Conservation (phyloP, 345 rosid genomes). For the Linum lewisii region DNA sequence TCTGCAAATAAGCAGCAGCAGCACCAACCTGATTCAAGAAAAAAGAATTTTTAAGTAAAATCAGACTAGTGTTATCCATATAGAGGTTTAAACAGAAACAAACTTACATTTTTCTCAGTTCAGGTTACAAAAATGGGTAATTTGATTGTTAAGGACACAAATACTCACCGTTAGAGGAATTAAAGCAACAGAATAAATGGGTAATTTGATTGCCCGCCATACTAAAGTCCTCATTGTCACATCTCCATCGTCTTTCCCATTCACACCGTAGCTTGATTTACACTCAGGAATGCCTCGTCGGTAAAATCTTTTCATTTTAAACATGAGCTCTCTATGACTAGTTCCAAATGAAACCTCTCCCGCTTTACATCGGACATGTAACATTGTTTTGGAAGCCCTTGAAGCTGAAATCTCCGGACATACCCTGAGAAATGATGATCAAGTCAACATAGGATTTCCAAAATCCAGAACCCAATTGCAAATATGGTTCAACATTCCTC, state of each 20-base stretch:
- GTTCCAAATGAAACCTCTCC: conserved; percentile 3
- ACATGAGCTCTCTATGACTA: conserved; percentile 3
- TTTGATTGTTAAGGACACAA: neutral
- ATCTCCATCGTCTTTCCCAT: conserved; percentile 30
- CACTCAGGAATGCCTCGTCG: conserved; percentile 14
- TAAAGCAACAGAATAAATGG: conserved; percentile 76
- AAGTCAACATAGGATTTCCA: neutral
- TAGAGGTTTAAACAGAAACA: neutral
- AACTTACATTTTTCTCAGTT: too few relatives aligned
- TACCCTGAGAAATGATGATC: conserved; percentile 17
- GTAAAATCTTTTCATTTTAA: conserved; percentile 2
- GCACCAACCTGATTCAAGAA: conserved; percentile 54
- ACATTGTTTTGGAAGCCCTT: conserved; percentile 10
- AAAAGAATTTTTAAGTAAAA: conserved; percentile 7
- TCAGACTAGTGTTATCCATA: neutral
- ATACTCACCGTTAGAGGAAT: conserved; percentile 74
- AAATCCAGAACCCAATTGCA: neutral
- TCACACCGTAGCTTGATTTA: conserved; percentile 7
- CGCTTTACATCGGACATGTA: conserved; percentile 9
- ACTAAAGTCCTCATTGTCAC: conserved; percentile 46
- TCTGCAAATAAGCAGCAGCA: conserved; percentile 68
- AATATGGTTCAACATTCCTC: neutral
- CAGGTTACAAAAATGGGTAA: too few relatives aligned
- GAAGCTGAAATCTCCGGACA: conserved; percentile 12
- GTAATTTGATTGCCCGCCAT: conserved; percentile 89